phyloP scores from a whole-genome alignment of 805 yeast genomes.

The Metschnikowia cerradonensis region DNA sequence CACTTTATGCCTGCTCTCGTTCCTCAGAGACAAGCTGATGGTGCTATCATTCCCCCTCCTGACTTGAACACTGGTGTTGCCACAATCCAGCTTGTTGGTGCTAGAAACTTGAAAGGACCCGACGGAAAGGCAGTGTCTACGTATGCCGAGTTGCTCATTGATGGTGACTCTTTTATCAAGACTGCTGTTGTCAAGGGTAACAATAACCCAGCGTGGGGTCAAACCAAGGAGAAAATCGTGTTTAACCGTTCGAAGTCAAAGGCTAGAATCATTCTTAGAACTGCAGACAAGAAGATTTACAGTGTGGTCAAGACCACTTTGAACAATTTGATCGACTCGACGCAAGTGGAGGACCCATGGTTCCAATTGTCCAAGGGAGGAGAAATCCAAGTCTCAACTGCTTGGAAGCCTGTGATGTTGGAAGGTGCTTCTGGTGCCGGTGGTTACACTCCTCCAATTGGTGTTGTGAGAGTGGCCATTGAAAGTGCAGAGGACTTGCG shows the following conservation, averaged over 20 bases:
- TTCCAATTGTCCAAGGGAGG: constrained; percentile 72
- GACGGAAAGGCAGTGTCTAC: constrained; percentile 52
- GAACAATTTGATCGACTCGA: constrained; percentile 68
- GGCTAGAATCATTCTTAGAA: constrained; percentile 62
- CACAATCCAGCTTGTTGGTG: constrained; percentile 59
- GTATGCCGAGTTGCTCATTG: constrained; percentile 67
- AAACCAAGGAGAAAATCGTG: constrained; percentile 61
- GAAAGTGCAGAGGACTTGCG: constrained; percentile 69
- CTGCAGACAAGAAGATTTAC: constrained; percentile 50
- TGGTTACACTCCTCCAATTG: constrained; percentile 92
- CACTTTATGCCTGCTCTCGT: constrained; percentile 73
- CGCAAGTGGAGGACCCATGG: constrained; percentile 76
- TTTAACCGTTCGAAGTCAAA: constrained; percentile 68
- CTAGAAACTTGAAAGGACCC: constrained; percentile 47
- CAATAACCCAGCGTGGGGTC: constrained; percentile 65
- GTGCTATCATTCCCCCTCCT: constrained; percentile 80
- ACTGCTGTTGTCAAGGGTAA: constrained; percentile 58
- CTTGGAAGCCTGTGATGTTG: constrained; percentile 85
- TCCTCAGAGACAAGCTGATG: constrained; percentile 64
- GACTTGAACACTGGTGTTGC: constrained; percentile 93
- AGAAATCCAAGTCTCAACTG: constrained; percentile 61
- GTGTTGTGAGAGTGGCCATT: constrained; percentile 74
- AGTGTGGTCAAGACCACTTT: constrained; percentile 58
- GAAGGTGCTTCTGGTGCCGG: constrained; percentile 62
- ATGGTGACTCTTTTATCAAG: constrained; percentile 54